These are phyloP conservation scores for Beauveria brongniartii DNA, from an alignment of 2,329 filamentous ascomycete genomes.

Conservation along the genomic window DNA sequence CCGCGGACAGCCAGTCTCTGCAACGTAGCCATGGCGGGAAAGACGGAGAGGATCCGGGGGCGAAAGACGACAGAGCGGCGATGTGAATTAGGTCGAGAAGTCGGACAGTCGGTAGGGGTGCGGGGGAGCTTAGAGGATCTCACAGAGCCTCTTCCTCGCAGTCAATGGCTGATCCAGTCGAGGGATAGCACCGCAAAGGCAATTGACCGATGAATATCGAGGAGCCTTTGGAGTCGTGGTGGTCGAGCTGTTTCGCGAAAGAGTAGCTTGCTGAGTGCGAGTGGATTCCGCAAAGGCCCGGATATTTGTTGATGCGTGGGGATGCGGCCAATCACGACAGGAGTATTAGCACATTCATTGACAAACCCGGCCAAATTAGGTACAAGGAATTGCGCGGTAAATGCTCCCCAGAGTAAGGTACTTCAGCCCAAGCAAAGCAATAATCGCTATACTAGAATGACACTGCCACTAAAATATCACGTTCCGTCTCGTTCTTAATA, in stretches of 20 bases:
- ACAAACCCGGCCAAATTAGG: neutral
- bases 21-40: constrained; percentile 57
- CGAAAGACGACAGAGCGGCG: constrained; percentile 18
- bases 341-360: constrained; percentile 8
- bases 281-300: constrained; percentile 6
- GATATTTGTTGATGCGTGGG: constrained; percentile 12
- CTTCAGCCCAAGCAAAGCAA: too few species aligned
- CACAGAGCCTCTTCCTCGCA: constrained; percentile 17
- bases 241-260: constrained; percentile 11
- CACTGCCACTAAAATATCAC: too few species aligned
- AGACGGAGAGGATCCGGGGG: constrained; percentile 21
- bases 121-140: constrained; percentile 3
- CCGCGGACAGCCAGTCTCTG: constrained; percentile 64
- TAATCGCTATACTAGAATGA: too few species aligned
- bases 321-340: constrained; percentile 2
- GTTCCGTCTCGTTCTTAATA: too few species aligned
- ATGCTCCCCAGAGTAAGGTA: neutral
- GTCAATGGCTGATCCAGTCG: constrained; percentile 9
- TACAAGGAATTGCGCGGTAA: neutral
- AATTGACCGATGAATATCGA: constrained; percentile 10
- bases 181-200: constrained; percentile 3
- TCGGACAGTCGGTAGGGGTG: constrained; percentile 20
- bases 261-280: constrained; percentile 9
- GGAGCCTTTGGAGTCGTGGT: constrained; percentile 1
- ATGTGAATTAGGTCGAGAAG: neutral